phyloP scores from a whole-genome alignment of 176 grass and related monocot genomes.

The Areca catechu region DNA sequence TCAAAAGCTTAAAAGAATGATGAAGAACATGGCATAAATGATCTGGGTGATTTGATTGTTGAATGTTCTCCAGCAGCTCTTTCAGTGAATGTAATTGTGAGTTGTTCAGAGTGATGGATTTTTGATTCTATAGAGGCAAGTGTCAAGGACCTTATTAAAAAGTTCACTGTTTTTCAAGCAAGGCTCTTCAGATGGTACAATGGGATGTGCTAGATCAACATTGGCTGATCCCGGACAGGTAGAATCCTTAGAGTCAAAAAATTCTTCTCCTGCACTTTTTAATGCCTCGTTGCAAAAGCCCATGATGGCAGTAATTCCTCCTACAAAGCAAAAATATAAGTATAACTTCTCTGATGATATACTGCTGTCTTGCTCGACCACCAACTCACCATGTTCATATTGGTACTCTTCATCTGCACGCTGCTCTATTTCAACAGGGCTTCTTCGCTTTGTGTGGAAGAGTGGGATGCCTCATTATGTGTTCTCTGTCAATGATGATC shows the following conservation, averaged over 20 bases:
- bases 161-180: slow-evolving; percentile 25
- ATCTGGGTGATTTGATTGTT: slow-evolving; percentile 50
- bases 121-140: slow-evolving; percentile 51
- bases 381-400: slow-evolving; percentile 6
- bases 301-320: not conserved
- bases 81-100: slow-evolving; percentile 4
- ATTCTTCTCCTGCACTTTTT: slow-evolving; percentile 28
- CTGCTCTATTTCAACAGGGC: slow-evolving; percentile 36
- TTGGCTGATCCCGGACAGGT: slow-evolving; percentile 24
- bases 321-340: not conserved
- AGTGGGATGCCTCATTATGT: slow-evolving; percentile 51
- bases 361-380: slow-evolving; percentile 25
- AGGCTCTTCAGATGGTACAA: slow-evolving; percentile 9
- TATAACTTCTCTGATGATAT: slow-evolving; percentile 9
- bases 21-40: slow-evolving; percentile 43
- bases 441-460: slow-evolving; percentile 60
- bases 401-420: slow-evolving; percentile 22
- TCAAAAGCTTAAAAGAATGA: slow-evolving; percentile 47
- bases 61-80: slow-evolving; percentile 7
- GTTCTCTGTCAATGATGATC: slow-evolving; percentile 37
- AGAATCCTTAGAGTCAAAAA: slow-evolving; percentile 14
- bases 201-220: slow-evolving; percentile 26
- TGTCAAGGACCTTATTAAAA: slow-evolving; percentile 30
- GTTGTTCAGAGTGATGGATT: slow-evolving; percentile 44
- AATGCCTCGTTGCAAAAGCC: slow-evolving; percentile 13